Base-by-base conservation (phyloP, 2,329 filamentous ascomycete genomes). In the Lasiodiplodia hormozganensis region DNA sequence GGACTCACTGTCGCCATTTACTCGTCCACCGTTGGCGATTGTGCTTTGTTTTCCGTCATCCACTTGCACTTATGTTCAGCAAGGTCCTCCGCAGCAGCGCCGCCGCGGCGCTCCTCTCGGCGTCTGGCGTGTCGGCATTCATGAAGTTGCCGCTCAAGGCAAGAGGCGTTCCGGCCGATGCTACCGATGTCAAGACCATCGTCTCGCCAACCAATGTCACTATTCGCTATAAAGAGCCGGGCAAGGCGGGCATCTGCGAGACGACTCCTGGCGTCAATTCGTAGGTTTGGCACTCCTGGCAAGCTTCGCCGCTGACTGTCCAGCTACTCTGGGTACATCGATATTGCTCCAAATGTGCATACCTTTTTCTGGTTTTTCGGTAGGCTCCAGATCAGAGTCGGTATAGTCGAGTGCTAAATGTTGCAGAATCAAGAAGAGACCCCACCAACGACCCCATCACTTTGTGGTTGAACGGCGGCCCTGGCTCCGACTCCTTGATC, bases 381-480 rank as follows among this genome's bases (percentile, higher is more conserved):
- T 47, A 10, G 7, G 43, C 43, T 47, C 11, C n/a, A 21, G 21
- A 21, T 10, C n/a, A 21, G n/a, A 3, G 3, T 18, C 7, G 6
- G 38, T 40, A 40, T 40, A 16, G 4, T 40, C 14, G 43, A 21
- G 7, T 21, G 43, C 43, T 47, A 18, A 47, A 3, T 11, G n/a
- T 21, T n/a, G 43, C 43, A 47, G 84, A 86, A 70, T 81, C 84
- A 8, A 78, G 84, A 62, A 79, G 82, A 47, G 77, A 85, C 67
- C 83, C 84, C 4, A 71, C 76, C 4, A 76, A 80, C 6, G 84
- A 84, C 23, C 83, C 83, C 0, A 73, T 86, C 52, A 86, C 84
- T 0, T 74, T 86, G 25, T 87, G 85, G 85, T 76, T 87, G 64
- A 86, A 86, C 68, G 85, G 85, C 23, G 85, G 84, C 0, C 85